phyloP scores from a whole-genome alignment of 2,329 filamentous ascomycete species.

The Cytospora chrysosperma region DNA sequence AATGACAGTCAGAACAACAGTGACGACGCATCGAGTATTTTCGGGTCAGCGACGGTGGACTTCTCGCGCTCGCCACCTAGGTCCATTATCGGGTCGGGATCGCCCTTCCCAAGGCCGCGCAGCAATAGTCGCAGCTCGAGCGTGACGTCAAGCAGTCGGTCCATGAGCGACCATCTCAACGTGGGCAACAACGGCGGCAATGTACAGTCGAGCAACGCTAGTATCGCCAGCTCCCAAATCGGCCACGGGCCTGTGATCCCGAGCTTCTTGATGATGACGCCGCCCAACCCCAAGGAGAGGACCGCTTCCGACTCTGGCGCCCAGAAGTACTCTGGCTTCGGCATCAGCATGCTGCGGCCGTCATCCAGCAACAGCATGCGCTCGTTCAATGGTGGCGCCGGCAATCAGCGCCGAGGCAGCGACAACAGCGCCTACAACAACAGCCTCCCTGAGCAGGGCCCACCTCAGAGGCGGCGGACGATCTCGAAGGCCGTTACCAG shows the following conservation, averaged over 20 bases:
- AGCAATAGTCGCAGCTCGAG: conserved; percentile 55
- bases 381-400: conserved; percentile 25
- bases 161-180: conserved; percentile 33
- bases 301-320: conserved; percentile 20
- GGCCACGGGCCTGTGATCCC: conserved; percentile 34
- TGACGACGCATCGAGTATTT: conserved; percentile 57
- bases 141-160: conserved; percentile 46
- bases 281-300: conserved; percentile 40
- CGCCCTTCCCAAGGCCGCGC: conserved; percentile 45
- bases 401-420: conserved; percentile 23
- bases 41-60: conserved; percentile 54
- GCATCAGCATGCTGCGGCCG: conserved; percentile 28
- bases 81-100: conserved; percentile 50
- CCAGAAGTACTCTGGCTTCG: conserved; percentile 24
- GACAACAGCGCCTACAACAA: conserved; percentile 1
- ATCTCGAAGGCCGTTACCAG: conserved; percentile 22
- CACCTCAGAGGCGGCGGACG: conserved; percentile 7
- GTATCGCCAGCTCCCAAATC: conserved; percentile 30
- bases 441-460: conserved; percentile 15
- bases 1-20: conserved; percentile 44
- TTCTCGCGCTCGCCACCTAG: conserved; percentile 59
- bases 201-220: conserved; percentile 22
- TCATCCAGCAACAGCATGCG: conserved; percentile 28
- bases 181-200: conserved; percentile 15
- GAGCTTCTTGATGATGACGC: conserved; percentile 47